Percentiles rank a stretch among this genome's conserved stretches.
Evolutionary conservation across 768 basidiomycete genomes (phyloP).

Genomic region (Suillus sp.): DNA sequence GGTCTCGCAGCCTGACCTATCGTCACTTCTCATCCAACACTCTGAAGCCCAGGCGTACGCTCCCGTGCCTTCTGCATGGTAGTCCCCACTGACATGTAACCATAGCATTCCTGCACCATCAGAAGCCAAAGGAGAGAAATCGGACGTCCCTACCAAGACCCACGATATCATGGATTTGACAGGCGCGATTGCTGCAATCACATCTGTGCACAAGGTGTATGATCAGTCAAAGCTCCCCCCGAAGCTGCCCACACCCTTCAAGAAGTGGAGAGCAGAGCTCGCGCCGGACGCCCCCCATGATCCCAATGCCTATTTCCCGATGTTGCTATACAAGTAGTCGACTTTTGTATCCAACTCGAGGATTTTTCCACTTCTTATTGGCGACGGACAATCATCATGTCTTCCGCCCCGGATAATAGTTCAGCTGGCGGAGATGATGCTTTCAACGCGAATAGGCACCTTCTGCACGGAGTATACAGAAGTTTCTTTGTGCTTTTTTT

Average conservation of each 20-base stretch:
- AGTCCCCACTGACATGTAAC: slow-evolving; percentile 16
- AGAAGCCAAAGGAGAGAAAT: slow-evolving; percentile 37
- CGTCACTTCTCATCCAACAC: slow-evolving; percentile 79
- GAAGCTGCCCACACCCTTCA: slow-evolving; percentile 62
- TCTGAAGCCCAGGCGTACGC: slow-evolving; percentile 67
- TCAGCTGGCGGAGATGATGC: background rate
- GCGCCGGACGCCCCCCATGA: slow-evolving; percentile 84
- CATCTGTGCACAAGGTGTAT: slow-evolving; percentile 58
- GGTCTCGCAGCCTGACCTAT: slow-evolving; percentile 81
- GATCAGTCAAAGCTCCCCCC: slow-evolving; percentile 73
- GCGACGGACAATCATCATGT: slow-evolving; percentile 34
- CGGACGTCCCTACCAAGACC: slow-evolving; percentile 47
- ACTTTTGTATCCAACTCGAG: slow-evolving; percentile 1
- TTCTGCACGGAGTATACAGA: background rate
- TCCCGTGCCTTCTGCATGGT: slow-evolving; percentile 4
- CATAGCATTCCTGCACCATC: slow-evolving; percentile 57
- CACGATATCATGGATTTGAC: slow-evolving; percentile 60
- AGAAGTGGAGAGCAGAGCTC: slow-evolving; percentile 72
- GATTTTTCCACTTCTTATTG: slow-evolving; percentile 7
- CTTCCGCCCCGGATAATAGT: slow-evolving; percentile 28
- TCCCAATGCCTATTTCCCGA: slow-evolving; percentile 81
- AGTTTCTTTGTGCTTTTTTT: background rate
- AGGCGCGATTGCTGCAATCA: slow-evolving; percentile 69
- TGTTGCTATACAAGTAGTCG: slow-evolving; percentile 62
- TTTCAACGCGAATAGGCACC: background rate